A percentile compares a stretch with the other conserved stretches of the same genome.
Evolutionary conservation across 208 protist genomes (phyloP).

Genomic region (Trypanosoma boissoni): DNA sequence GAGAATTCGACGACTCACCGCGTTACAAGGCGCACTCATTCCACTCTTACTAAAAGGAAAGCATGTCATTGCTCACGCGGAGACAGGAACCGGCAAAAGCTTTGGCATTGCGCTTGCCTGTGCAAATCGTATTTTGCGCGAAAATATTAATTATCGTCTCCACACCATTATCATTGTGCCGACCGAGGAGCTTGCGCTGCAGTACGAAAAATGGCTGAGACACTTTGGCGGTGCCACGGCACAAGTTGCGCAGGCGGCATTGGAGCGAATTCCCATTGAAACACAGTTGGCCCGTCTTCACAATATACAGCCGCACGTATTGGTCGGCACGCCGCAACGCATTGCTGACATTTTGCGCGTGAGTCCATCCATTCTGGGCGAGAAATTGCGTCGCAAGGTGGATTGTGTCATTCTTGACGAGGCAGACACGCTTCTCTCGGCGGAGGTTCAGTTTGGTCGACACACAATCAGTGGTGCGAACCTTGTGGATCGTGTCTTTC

Average conservation of each 20-base stretch:
- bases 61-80: slow-evolving; percentile 87
- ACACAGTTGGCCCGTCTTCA: slow-evolving; percentile 77
- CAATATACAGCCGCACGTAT: slow-evolving; percentile 88
- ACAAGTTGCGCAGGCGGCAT: slow-evolving; percentile 77
- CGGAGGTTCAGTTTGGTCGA: slow-evolving; percentile 26
- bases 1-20: slow-evolving; percentile 68
- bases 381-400: slow-evolving; percentile 85
- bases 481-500: slow-evolving; percentile 81
- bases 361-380: slow-evolving; percentile 65
- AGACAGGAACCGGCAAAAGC: slow-evolving; percentile 88
- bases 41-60: slow-evolving; percentile 83
- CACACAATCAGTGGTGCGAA: slow-evolving; percentile 52
- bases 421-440: slow-evolving; percentile 67
- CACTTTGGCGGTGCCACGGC: slow-evolving; percentile 77
- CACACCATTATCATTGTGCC: slow-evolving; percentile 87
- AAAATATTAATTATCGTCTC: slow-evolving; percentile 84
- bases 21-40: slow-evolving; percentile 85
- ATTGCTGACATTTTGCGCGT: slow-evolving; percentile 68
- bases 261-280: slow-evolving; percentile 75
- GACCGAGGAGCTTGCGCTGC: slow-evolving; percentile 80
- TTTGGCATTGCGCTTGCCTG: slow-evolving; percentile 87
- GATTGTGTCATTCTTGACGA: slow-evolving; percentile 91
- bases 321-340: slow-evolving; percentile 84
- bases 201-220: slow-evolving; percentile 89
- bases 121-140: slow-evolving; percentile 79